phyloP scores from a whole-genome alignment of 2,329 filamentous ascomycete genomes.

The Pestalotiopsis sp. region DNA sequence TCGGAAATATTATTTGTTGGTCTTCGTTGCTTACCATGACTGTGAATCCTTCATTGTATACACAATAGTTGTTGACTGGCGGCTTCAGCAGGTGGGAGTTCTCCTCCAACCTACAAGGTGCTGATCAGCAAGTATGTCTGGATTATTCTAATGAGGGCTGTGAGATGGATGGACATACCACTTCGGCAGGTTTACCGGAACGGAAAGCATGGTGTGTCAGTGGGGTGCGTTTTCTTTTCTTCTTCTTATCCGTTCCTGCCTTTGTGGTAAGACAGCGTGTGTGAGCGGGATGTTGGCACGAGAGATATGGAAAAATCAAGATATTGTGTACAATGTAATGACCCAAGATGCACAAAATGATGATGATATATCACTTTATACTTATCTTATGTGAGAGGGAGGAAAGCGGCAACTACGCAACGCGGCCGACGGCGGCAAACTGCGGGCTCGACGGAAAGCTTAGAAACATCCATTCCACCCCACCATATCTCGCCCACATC shows the following conservation, averaged over 20 bases:
- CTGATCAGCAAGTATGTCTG: not conserved
- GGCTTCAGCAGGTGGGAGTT: slow-evolving; percentile 93
- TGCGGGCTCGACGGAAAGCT: not conserved
- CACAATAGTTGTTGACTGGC: slow-evolving; percentile 96
- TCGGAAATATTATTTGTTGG: no score
- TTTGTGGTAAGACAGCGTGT: not conserved
- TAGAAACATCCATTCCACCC: not conserved
- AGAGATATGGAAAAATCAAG: not conserved
- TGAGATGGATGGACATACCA: slow-evolving; percentile 42
- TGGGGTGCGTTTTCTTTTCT: not conserved
- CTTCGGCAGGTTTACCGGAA: slow-evolving; percentile 57
- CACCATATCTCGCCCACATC: not conserved
- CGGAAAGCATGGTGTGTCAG: slow-evolving; percentile 6
- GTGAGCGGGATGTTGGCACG: not conserved
- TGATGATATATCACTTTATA: not conserved
- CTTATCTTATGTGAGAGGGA: not conserved
- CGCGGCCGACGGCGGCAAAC: slow-evolving; percentile 3
- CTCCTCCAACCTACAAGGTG: slow-evolving; percentile 72
- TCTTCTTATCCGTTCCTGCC: not conserved
- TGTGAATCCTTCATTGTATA: slow-evolving; percentile 82
- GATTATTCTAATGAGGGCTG: not conserved
- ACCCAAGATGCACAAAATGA: not conserved
- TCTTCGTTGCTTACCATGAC: slow-evolving; percentile 65
- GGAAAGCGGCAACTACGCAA: not conserved
- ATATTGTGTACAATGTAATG: not conserved